These are phyloP conservation scores for Mikania micrantha DNA, from an alignment of 129 eudicot species.

Conservation along the genomic window DNA sequence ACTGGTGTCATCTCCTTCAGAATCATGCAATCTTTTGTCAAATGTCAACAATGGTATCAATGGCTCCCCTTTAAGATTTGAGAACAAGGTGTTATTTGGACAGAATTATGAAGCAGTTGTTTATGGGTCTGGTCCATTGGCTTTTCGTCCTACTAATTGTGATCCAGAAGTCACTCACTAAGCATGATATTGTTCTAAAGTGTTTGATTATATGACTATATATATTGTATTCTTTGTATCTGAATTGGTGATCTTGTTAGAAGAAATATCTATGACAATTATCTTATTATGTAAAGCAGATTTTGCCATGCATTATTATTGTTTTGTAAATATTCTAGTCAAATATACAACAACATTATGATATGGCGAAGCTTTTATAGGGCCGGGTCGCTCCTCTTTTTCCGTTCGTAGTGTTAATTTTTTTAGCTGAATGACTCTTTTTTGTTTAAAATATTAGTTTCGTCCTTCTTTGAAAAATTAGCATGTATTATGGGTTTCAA, in stretches of 20 bases:
- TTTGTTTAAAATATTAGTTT: too few species aligned
- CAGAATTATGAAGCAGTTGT: slow-evolving; percentile 58
- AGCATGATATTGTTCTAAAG: background rate
- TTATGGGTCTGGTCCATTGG: slow-evolving; percentile 78
- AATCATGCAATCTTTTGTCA: slow-evolving; percentile 47
- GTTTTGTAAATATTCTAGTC: background rate
- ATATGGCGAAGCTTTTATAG: too few species aligned
- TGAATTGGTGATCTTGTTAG: background rate
- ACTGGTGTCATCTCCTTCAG: slow-evolving; percentile 69
- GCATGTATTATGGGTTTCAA: too few species aligned
- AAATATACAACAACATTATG: too few species aligned
- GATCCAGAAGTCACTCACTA: slow-evolving; percentile 30
- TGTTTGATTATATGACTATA: background rate
- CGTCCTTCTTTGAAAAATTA: too few species aligned
- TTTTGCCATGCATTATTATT: background rate
- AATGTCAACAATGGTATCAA: slow-evolving; percentile 74
- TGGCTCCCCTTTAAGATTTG: slow-evolving; percentile 70
- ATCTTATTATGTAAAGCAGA: background rate
- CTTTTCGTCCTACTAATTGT: slow-evolving; percentile 72
- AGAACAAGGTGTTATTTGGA: slow-evolving; percentile 44
- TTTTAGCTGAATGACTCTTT: too few species aligned
- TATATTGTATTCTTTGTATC: background rate
- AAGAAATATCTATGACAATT: background rate
- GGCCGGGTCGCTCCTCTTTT: too few species aligned
- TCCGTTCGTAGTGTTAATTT: too few species aligned